Conservation (phyloP, 768 basidiomycete species). For the Chiua virens region DNA sequence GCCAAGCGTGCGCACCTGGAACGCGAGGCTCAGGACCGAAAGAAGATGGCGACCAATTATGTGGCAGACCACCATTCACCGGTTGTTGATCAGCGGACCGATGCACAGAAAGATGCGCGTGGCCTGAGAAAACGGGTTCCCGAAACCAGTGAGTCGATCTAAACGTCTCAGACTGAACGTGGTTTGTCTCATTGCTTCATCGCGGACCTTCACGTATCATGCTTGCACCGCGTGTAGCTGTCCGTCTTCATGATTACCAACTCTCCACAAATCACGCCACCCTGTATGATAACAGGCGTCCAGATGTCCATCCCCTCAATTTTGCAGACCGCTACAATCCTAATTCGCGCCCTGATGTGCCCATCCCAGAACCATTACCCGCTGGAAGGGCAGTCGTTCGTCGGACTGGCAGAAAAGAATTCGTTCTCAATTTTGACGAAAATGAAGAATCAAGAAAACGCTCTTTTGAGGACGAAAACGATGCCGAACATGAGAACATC, state of each 20-base stretch:
- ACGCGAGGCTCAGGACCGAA: constrained; percentile 42
- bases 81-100: constrained; percentile 29
- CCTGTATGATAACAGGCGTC: constrained; percentile 17
- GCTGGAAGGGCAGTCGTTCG: constrained; percentile 24
- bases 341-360: constrained; percentile 14
- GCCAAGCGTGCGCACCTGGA: constrained; percentile 58
- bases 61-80: constrained; percentile 23
- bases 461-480: constrained; percentile 44
- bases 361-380: constrained; percentile 7
- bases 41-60: constrained; percentile 28
- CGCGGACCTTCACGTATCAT: constrained; percentile 16
- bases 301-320: constrained; percentile 23
- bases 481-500: constrained; percentile 39
- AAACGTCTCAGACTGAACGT: constrained; percentile 17
- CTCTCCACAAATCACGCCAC: constrained; percentile 12
- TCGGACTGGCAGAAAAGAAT: constrained; percentile 32
- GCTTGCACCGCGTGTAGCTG: constrained; percentile 24
- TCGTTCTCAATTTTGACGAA: constrained; percentile 22
- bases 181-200: constrained; percentile 30
- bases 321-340: constrained; percentile 42
- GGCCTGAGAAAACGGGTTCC: constrained; percentile 43
- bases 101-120: constrained; percentile 36
- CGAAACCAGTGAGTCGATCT: constrained; percentile 44
- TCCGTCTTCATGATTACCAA: constrained; percentile 20
- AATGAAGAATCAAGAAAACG: constrained; percentile 42